Conservation (phyloP, 345 rosid species). For the Bruguiera gymnorhiza region DNA sequence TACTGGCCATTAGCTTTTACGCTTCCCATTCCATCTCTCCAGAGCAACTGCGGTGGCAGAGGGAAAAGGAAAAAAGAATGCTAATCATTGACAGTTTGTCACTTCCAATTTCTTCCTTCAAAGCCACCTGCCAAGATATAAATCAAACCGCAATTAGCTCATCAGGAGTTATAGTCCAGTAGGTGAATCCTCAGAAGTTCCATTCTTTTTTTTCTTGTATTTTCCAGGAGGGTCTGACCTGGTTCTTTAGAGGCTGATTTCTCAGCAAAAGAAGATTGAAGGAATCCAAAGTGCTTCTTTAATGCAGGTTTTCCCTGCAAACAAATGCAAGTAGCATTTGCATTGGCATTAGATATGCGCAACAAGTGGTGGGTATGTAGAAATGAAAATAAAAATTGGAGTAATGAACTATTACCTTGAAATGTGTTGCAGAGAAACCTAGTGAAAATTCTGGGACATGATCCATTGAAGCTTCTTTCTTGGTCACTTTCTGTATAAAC, state of each 20-base stretch:
- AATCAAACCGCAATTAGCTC: slow-evolving; percentile 10
- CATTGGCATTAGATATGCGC: not conserved
- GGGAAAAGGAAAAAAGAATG: slow-evolving; percentile 27
- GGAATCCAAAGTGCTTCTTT: slow-evolving; percentile 40
- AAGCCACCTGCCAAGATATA: slow-evolving; percentile 35
- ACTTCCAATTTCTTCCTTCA: slow-evolving; percentile 45
- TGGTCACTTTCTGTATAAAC: slow-evolving; percentile 25
- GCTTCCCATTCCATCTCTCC: slow-evolving; percentile 22
- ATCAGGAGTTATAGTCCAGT: not conserved
- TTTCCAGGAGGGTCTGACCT: slow-evolving; percentile 22
- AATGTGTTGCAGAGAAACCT: slow-evolving; percentile 48
- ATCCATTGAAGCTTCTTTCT: slow-evolving; percentile 31
- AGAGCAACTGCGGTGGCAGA: slow-evolving; percentile 20
- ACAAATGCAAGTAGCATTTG: slow-evolving; percentile 9
- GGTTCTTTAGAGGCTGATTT: slow-evolving; percentile 38
- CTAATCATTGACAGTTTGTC: slow-evolving; percentile 24
- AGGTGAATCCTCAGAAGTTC: not conserved
- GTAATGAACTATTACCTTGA: slow-evolving; percentile 28
- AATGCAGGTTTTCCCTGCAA: slow-evolving; percentile 44
- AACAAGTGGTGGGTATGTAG: not conserved
- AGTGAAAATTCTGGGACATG: slow-evolving; percentile 41
- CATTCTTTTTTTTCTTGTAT: not conserved
- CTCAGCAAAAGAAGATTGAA: slow-evolving; percentile 34
- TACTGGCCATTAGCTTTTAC: slow-evolving; percentile 16
- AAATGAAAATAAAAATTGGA: not conserved